Evolutionary conservation across 441 rosid species (phyloP).

Genomic region (Mallotus repandus): DNA sequence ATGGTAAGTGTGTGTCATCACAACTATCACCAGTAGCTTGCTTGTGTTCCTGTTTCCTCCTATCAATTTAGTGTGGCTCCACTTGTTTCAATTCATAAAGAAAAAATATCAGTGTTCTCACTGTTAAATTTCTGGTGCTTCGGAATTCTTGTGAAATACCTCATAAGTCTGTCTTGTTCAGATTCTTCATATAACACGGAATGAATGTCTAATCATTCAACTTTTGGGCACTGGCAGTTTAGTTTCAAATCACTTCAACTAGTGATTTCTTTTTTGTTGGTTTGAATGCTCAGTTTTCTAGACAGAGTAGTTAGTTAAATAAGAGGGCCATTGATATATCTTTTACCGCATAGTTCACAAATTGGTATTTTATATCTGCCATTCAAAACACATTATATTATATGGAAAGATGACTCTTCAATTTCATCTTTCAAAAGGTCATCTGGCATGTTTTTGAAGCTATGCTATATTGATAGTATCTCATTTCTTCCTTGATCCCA

Average conservation of each 20-base stretch:
- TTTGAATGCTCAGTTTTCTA: neutral
- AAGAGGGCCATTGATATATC: neutral
- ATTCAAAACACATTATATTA: no score
- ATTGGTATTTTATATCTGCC: neutral
- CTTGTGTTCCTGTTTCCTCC: neutral
- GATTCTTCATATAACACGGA: neutral
- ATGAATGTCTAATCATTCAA: neutral
- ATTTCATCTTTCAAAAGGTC: neutral
- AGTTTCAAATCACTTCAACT: neutral
- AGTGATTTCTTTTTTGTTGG: neutral
- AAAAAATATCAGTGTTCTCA: no score
- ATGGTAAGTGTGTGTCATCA: slow-evolving; percentile 36
- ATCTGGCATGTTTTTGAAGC: neutral
- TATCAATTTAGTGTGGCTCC: neutral
- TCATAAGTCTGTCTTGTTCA: no score
- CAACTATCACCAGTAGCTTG: neutral
- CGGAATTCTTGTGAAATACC: neutral
- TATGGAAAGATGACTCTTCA: no score
- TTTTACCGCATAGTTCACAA: neutral
- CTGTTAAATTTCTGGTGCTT: neutral
- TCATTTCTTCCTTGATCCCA: neutral
- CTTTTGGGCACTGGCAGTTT: neutral
- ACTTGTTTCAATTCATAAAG: slow-evolving; percentile 1
- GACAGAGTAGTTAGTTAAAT: neutral
- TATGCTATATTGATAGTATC: neutral